Base-by-base conservation (phyloP, 768 basidiomycete species). In the Hericium alpestre region DNA sequence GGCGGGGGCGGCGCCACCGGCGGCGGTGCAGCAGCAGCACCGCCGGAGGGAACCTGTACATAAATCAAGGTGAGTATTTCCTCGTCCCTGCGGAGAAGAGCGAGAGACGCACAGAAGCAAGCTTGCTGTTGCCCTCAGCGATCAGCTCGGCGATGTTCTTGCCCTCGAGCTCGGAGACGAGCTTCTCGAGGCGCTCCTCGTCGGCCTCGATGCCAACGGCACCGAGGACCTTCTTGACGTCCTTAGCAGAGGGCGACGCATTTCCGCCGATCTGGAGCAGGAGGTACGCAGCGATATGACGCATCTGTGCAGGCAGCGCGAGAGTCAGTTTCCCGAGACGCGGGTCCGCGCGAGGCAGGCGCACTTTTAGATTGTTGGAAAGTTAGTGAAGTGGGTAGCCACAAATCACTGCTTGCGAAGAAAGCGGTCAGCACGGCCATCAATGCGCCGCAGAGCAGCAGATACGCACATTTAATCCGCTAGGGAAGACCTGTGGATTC, bases 201-300 rank as follows among this genome's bases (percentile, higher is more conserved):
- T 99, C 93, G 48, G 83, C 79, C 70, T 95, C 92, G 65, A 96
- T 86, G 66, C 90, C 92, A 66, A 92, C 96, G 61, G 86, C 77
- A 55, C 67, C 73, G 65, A 99, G 85, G 68, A 98, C 83, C 66
- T 84, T 84, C 76, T 84, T 92, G 76, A 99, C 79, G 71, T 97
- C 94, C 49, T 67, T 79, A 55, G 89, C 90, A 59, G 86, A 84
- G 61, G 96, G 94, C 61, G 80, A 82, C 66, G 84, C 74, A 69
- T 97, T 97, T 56, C 96, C 96, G 64, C 93, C 96, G 70, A 84
- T 81, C 73, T 89, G 87, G 76, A 97, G 93, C 71, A 99, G 92
- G 59, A 99, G 84, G 80, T 96, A 98, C 64, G 93, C 91, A 76
- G 93, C 94, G 73, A 97, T 77, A 70, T 93, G 76, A 74, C 89